Evolutionary conservation across 495 filamentous ascomycete species (phyloP).

Genomic region (Podospora tetraspora): DNA sequence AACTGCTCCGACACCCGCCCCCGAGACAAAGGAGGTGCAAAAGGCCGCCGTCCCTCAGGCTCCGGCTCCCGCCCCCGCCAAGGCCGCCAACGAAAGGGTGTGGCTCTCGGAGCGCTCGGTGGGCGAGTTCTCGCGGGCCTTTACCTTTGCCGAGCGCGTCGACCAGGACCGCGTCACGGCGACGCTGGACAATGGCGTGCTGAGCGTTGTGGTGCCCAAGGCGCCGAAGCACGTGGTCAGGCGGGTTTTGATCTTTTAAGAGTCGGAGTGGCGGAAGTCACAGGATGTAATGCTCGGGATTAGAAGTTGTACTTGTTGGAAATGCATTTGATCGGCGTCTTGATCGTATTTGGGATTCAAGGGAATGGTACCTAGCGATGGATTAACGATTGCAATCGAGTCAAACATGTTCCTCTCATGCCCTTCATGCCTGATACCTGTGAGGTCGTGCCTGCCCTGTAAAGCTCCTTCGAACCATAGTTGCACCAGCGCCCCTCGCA

Average conservation of each 20-base stretch:
- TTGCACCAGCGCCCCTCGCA: too few species aligned
- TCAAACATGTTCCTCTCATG: not conserved
- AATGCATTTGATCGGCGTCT: not conserved
- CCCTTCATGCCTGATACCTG: not conserved
- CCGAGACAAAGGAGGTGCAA: constrained; percentile 16
- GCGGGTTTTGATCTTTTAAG: constrained; percentile 9
- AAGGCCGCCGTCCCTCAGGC: not conserved
- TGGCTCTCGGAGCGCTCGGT: constrained; percentile 74
- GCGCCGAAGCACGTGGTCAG: constrained; percentile 33
- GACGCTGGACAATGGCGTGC: constrained; percentile 50
- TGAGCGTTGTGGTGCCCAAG: constrained; percentile 71
- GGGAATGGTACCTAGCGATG: not conserved
- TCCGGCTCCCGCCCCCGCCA: constrained; percentile 31
- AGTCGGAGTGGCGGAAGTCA: not conserved
- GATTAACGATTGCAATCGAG: not conserved
- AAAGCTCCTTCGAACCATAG: not conserved
- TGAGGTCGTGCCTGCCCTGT: not conserved
- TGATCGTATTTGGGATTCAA: not conserved
- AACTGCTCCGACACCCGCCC: not conserved
- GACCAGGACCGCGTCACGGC: constrained; percentile 73
- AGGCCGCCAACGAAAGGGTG: constrained; percentile 20
- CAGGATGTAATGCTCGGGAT: not conserved
- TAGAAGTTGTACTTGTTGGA: not conserved
- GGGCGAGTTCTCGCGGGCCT: constrained; percentile 71
- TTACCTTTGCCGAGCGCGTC: constrained; percentile 65